Base-by-base conservation (phyloP, 2,329 filamentous ascomycete species). In the Sporothrix curviconia region DNA sequence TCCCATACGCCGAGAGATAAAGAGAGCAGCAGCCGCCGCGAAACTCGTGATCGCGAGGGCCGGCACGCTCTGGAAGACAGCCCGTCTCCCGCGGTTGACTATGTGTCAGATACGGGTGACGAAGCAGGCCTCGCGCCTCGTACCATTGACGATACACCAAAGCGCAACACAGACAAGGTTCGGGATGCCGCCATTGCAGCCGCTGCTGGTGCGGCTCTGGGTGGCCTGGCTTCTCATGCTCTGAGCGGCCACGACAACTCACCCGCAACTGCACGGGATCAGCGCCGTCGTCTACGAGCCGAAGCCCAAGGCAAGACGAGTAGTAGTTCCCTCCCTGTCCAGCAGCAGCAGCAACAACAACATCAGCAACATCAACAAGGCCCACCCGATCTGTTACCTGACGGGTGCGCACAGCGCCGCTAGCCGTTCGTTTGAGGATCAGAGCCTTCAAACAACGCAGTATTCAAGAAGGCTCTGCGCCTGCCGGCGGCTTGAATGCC, bases 61-160 rank as follows among this genome's bases (percentile, higher is more conserved):
- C 76, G 80, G 25, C 79, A 81, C 57, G 78, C 80, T 32, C 72
- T 81, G 52, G 79, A 76, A 17, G 77, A 78, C 52, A 73, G 72
- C 39, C 79, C 77, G 1, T 59, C 58, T 2, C 58, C 55, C 1
- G 37, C 49, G 6, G 43, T 49, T 7, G 56, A 54, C n/a, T 80
- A 74, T 7, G 66, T 72, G 43, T 76, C 74, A 25, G 74, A 73
- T 59, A 71, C 59, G 63, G 71, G 67, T 40, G 72, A 73, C 14
- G 60, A 61, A 2, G 37, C 42, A 3, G 44, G 44, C 2, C 43
- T 40, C 2, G 39, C 42, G 0, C 25, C 39, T 12, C 59, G 46
- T 17, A 44, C 36, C 54, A 64, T 73, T 39, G 75, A 77, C 7
- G 68, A 74, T 37, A 80, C 79, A 0, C 77, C 78, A 0, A 73